Conservation (phyloP, 2,329 filamentous ascomycete genomes). For the Scortechinia acanthostroma region DNA sequence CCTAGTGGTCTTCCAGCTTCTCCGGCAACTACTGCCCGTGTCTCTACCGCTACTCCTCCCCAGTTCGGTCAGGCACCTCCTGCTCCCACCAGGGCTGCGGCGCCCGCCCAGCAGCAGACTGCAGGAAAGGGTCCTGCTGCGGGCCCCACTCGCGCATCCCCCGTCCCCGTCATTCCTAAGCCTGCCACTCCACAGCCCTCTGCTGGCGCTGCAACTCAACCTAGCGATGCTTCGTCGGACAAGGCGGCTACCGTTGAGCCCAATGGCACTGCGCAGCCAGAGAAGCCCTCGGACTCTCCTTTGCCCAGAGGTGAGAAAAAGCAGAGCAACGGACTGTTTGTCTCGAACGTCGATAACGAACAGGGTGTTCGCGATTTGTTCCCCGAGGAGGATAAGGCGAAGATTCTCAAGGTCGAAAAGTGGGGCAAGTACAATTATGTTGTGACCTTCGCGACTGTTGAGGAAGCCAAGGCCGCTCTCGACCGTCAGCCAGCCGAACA, state of each 20-base stretch:
- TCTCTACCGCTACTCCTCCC: background rate
- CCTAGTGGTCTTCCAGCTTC: constrained; percentile 16
- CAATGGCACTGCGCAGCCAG: constrained; percentile 20
- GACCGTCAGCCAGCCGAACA: background rate
- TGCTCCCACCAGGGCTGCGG: constrained; percentile 9
- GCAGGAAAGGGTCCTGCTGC: constrained; percentile 24
- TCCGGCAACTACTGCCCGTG: constrained; percentile 13
- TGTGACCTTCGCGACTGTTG: constrained; percentile 65
- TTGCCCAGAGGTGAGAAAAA: constrained; percentile 52
- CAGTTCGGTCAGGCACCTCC: background rate
- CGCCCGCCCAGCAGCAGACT: constrained; percentile 32
- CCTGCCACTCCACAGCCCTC: constrained; percentile 36
- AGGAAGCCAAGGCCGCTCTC: constrained; percentile 33
- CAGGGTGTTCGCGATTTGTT: constrained; percentile 80
- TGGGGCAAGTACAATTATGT: constrained; percentile 42
- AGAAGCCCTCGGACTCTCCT: constrained; percentile 46
- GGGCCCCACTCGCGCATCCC: constrained; percentile 9
- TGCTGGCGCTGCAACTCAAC: constrained; percentile 24
- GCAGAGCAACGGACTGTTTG: constrained; percentile 77
- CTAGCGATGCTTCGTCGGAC: constrained; percentile 53
- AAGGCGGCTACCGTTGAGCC: constrained; percentile 16
- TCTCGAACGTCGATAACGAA: constrained; percentile 77
- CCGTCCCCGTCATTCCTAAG: constrained; percentile 36
- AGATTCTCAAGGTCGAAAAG: constrained; percentile 74
- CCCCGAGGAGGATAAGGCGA: constrained; percentile 72